phyloP scores from a whole-genome alignment of 352 stramenopile genomes.

The Phytopythium kandeliae region DNA sequence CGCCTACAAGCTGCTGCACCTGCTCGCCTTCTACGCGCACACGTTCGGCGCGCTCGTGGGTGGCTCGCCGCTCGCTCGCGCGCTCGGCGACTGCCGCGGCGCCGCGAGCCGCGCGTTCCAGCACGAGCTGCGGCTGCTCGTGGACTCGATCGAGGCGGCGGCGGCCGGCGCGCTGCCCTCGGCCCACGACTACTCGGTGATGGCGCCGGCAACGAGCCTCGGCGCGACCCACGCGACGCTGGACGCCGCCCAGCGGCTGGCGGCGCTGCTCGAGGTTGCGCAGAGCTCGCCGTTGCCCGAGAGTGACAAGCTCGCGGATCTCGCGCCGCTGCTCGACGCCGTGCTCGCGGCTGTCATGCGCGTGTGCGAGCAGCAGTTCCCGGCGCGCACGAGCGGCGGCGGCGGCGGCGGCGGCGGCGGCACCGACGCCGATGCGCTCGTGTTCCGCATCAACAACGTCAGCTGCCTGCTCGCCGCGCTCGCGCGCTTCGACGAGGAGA shows the following conservation, averaged over 20 bases:
- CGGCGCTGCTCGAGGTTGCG: conserved; percentile 49
- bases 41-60: conserved; percentile 48
- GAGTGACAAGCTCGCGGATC: conserved; percentile 38
- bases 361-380: conserved; percentile 45
- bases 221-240: conserved; percentile 49
- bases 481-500: conserved; percentile 30
- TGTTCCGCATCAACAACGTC: conserved; percentile 75
- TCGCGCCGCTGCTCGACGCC: conserved; percentile 46
- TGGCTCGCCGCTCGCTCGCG: conserved; percentile 20
- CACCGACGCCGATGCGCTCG: conserved; percentile 43
- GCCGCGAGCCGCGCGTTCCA: conserved; percentile 39
- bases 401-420: no score
- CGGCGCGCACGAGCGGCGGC: background rate
- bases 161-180: conserved; percentile 7
- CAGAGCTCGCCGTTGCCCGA: conserved; percentile 52
- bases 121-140: conserved; percentile 44
- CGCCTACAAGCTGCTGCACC: conserved; percentile 58
- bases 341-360: conserved; percentile 39
- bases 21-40: conserved; percentile 62
- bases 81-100: conserved; percentile 35
- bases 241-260: conserved; percentile 50
- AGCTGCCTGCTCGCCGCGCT: conserved; percentile 51
- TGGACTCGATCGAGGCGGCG: conserved; percentile 35
- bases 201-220: conserved; percentile 22
- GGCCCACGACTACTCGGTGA: conserved; percentile 42